phyloP scores from a whole-genome alignment of 1,284 basidiomycete genomes.

The Boletus semigastroideus region DNA sequence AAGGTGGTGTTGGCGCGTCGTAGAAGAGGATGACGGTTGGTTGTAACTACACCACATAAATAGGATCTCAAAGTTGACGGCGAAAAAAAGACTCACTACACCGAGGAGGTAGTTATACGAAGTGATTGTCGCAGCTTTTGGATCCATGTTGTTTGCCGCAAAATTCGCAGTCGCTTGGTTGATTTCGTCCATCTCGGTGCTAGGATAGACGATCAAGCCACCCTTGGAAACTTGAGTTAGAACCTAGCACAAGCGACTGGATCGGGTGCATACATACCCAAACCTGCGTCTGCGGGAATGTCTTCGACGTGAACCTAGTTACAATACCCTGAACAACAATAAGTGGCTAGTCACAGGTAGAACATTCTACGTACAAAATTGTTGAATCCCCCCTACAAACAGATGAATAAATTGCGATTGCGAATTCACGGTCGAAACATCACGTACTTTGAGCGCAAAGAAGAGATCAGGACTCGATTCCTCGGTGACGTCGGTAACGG shows the following conservation, averaged over 20 bases:
- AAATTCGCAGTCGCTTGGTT: conserved; percentile 49
- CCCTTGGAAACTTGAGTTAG: conserved; percentile 39
- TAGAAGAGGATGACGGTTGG: conserved; percentile 39
- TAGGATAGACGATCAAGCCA: conserved; percentile 46
- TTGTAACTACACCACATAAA: conserved; percentile 19
- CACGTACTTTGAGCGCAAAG: conserved; percentile 44
- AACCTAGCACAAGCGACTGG: not conserved
- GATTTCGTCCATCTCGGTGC: conserved; percentile 11
- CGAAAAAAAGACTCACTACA: conserved; percentile 28
- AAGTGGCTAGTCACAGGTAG: not conserved
- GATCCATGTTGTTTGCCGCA: conserved; percentile 46
- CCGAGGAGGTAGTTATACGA: conserved; percentile 49
- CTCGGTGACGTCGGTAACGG: conserved; percentile 38
- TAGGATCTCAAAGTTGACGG: not conserved
- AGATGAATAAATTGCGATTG: not conserved
- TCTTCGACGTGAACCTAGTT: conserved; percentile 53
- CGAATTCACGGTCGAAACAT: not conserved
- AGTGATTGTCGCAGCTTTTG: conserved; percentile 57
- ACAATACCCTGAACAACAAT: conserved; percentile 51
- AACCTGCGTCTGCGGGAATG: conserved; percentile 52
- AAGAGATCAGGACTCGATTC: conserved; percentile 42
- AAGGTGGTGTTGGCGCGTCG: conserved; percentile 48
- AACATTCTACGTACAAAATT: conserved; percentile 49
- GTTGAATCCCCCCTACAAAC: conserved; percentile 49
- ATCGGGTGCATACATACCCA: conserved; percentile 44